Base-by-base conservation (phyloP, 2,329 filamentous ascomycete genomes). In the Fusarium robinianum region DNA sequence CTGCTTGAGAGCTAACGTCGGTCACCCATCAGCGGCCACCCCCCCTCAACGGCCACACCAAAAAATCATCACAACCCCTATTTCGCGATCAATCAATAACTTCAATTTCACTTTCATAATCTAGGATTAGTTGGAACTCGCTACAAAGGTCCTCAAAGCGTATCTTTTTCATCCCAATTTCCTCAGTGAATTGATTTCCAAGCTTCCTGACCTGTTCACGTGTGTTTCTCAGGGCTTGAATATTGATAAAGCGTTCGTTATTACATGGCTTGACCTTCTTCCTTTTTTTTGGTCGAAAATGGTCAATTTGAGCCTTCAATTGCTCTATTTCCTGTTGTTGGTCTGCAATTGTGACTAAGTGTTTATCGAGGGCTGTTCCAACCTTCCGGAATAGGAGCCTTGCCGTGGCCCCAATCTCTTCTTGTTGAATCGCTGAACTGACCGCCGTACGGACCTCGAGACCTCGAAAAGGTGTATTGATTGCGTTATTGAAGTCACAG, bases 1-100 rank as follows among this genome's bases (percentile, higher is more conserved):
- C 33, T 27, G 24, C 40, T 25, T 31, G 30, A 18, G 30, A 44
- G 44, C 35, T n/a, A n/a, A n/a, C n/a, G n/a, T n/a, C n/a, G n/a
- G n/a, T n/a, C n/a, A n/a, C 25, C 25, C n/a, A 6, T 27, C 6
- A 12, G 7, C 12, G 25, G 25, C 25, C 25, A 27, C 25, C 25
- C 25, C 12, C 25, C n/a, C n/a, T n/a, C n/a, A n/a, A n/a, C n/a
- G n/a, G n/a, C n/a, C n/a, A n/a, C n/a, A n/a, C n/a, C n/a, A n/a
- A n/a, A 27, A 27, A 7, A 27, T n/a, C 25, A 27, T 8, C 8
- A 27, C 8, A 12, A 27, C 12, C 25, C 25, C 8, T 6, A 27
- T 27, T 10, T 14, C 8, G 8, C 25, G 25, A 27, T 27, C 12
- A 10, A 7, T 7, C 25, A 27, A n/a, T n/a, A n/a, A 27, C 25